These are phyloP conservation scores for Metschnikowia reukaufii DNA, from an alignment of 805 yeast species.

Conservation along the genomic window DNA sequence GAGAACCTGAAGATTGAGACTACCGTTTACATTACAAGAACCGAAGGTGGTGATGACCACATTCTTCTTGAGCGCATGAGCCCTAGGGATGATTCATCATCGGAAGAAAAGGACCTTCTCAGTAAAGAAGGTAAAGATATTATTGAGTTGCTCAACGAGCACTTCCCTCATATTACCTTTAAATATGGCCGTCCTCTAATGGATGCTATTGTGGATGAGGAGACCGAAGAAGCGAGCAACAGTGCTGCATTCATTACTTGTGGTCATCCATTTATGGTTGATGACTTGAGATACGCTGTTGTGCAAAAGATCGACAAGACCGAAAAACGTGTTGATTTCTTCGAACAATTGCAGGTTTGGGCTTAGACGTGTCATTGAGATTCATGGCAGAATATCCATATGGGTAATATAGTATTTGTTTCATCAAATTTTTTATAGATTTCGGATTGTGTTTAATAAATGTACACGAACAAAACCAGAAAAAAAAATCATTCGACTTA, in stretches of 20 bases:
- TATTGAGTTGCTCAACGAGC: slow-evolving; percentile 6
- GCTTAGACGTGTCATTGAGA: slow-evolving; percentile 16
- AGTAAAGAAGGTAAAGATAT: slow-evolving; percentile 6
- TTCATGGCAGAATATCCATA: no score
- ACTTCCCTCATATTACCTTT: slow-evolving; percentile 21
- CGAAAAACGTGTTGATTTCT: slow-evolving; percentile 20
- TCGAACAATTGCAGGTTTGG: slow-evolving; percentile 23
- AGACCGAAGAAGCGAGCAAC: slow-evolving; percentile 38
- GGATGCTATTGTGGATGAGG: slow-evolving; percentile 35
- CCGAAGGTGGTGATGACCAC: slow-evolving; percentile 5
- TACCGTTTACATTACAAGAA: slow-evolving; percentile 18
- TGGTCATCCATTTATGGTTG: slow-evolving; percentile 36
- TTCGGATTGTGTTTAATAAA: no score
- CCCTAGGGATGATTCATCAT: slow-evolving; percentile 8
- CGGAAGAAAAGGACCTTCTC: slow-evolving; percentile 8
- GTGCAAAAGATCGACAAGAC: slow-evolving; percentile 20
- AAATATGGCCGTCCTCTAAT: slow-evolving; percentile 47
- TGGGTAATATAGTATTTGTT: no score
- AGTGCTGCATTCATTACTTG: slow-evolving; percentile 40
- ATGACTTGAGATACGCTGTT: slow-evolving; percentile 27
- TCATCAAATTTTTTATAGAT: no score
- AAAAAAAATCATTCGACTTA: no score
- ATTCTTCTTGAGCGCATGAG: slow-evolving; percentile 10
- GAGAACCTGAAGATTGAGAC: slow-evolving; percentile 13
- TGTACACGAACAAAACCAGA: no score